Evolutionary conservation across 1,139 yeast genomes (phyloP), one percentile per base, ranked within the genome.

Genomic region (Taphrina confusa): DNA sequence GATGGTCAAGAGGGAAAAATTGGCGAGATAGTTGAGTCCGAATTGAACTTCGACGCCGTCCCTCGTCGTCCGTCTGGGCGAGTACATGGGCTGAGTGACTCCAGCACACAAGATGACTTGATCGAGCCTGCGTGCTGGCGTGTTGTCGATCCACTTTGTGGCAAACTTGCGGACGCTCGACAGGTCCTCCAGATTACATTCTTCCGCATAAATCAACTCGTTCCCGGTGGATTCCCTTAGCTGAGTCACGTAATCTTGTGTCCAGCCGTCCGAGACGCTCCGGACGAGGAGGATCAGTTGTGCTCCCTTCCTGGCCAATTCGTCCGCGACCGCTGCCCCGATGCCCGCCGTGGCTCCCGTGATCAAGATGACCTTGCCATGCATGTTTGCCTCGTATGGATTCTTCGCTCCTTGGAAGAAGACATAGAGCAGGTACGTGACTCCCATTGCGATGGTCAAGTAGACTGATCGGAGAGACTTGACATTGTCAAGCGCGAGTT

Each of bases 271-370:
- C 2, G 68, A 61, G 22, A 82, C 76, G 22, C 82, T 77, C 40
- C 91, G 75, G 14, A 85, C 87, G 61, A 92, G 76, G 47, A 92
- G 70, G 31, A 92, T 81, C 58, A 94, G 69, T 70, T 94, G 98
- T 0, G 97, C 97, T 1, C 98, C 98, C 57, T 82, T 75, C 0
- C 67, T 63, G 0, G 97, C 97, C 66, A 92, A 71, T 37, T 90
- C 91, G 50, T 78, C 76, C 0, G 82, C 95, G 1, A 87, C 78
- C 3, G 81, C 80, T 0, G 94, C 87, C 0, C 98, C 98, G 62
- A 89, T 72, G 0, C 98, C 97, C 1, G 94, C 80, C 0, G 98
- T 92, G 1, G 95, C 98, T 4, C 98, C 96, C 0, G 91, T 85
- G 9, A 85, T 76, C 52, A 92, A 76, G 67, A 82, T 87, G 9